phyloP scores from a whole-genome alignment of 2,329 filamentous ascomycete species.

The Colletotrichum costaricense region DNA sequence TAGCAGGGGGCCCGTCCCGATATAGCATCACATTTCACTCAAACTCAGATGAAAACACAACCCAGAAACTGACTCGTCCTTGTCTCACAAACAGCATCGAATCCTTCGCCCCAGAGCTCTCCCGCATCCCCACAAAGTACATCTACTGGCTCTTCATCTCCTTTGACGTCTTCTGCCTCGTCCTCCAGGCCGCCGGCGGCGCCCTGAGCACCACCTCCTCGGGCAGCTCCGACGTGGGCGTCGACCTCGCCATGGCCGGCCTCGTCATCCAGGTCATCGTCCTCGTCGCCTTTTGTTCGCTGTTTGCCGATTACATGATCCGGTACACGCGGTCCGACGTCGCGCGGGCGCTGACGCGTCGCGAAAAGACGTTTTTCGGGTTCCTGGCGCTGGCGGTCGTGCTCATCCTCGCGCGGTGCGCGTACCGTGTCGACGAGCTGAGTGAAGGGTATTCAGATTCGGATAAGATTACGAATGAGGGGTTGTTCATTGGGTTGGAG shows the following conservation, averaged over 20 bases:
- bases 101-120: constrained; percentile 49
- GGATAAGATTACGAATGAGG: constrained; percentile 61
- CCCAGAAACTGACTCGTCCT: neutral
- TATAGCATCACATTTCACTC: neutral
- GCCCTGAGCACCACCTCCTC: constrained; percentile 58
- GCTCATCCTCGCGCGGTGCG: constrained; percentile 69
- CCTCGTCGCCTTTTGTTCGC: constrained; percentile 61
- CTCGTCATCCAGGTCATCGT: constrained; percentile 69
- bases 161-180: constrained; percentile 65
- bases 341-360: constrained; percentile 37
- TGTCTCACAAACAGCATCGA: constrained; percentile 46
- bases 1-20: neutral
- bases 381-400: constrained; percentile 66
- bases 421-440: constrained; percentile 74
- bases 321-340: constrained; percentile 44
- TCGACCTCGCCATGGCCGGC: constrained; percentile 57
- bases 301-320: constrained; percentile 60
- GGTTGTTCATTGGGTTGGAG: constrained; percentile 65
- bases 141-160: constrained; percentile 62
- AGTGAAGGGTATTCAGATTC: constrained; percentile 68
- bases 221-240: constrained; percentile 56
- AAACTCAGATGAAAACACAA: neutral
- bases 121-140: constrained; percentile 52
- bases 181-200: constrained; percentile 66
- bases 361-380: constrained; percentile 58